Evolutionary conservation across 371 early-diverging fungal species (phyloP).

Genomic region (Circinella umbellata): DNA sequence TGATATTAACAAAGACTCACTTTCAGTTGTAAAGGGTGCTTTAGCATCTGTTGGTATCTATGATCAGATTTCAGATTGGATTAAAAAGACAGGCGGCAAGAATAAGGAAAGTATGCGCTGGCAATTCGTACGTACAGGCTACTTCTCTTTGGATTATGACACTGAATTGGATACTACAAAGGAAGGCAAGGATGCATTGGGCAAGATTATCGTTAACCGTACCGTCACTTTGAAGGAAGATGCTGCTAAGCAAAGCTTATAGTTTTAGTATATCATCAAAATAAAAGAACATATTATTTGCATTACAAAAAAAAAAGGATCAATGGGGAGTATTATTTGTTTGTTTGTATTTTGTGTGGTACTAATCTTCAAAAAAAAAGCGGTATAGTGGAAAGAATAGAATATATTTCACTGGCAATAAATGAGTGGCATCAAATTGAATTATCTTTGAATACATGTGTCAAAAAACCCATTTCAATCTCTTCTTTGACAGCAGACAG

Average conservation of each 20-base stretch:
- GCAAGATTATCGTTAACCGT: constrained; percentile 80
- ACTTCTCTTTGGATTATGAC: constrained; percentile 97
- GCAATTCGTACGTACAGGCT: constrained; percentile 97
- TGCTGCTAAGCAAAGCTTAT: constrained; percentile 56
- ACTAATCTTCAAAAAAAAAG: too few species aligned
- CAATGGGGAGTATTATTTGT: too few species aligned
- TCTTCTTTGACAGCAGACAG: too few species aligned
- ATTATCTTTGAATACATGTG: too few species aligned
- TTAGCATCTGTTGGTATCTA: constrained; percentile 87
- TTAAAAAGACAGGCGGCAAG: constrained; percentile 49
- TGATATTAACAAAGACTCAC: constrained; percentile 90
- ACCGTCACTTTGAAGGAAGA: constrained; percentile 95
- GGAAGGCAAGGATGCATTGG: constrained; percentile 45
- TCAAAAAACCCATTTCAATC: too few species aligned
- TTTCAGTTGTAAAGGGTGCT: constrained; percentile 74
- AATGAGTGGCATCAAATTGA: too few species aligned
- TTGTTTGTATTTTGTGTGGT: too few species aligned
- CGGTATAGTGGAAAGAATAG: too few species aligned
- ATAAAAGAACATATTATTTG: neutral
- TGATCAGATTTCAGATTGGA: constrained; percentile 58
- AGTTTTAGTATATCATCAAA: neutral
- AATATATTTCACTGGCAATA: too few species aligned
- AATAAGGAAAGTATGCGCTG: constrained; percentile 85
- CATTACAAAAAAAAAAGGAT: neutral
- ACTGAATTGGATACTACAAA: constrained; percentile 62